Base-by-base conservation (phyloP, 805 yeast species). In the Spathaspora passalidarum region DNA sequence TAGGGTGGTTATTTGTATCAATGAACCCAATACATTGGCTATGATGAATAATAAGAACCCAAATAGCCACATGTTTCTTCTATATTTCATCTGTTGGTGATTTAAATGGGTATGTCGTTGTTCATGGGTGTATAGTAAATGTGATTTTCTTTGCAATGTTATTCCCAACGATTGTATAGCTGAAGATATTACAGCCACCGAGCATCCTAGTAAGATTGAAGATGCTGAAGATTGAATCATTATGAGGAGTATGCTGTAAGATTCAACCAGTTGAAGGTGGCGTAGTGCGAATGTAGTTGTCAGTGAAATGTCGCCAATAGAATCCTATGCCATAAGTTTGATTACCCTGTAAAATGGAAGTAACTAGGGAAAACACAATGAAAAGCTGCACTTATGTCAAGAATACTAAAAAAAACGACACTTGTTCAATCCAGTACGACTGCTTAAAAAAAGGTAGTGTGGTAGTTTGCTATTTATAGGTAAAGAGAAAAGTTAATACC, bases 101-200 rank as follows among this genome's bases (percentile, higher is more conserved):
- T 47, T 37, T n/a, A 36, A 21, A 43, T 49, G 50, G n/a, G 29
- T 8, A 64, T 1, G 69, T 62, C 13, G 71, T 66, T 46, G 63
- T 42, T 40, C 57, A 51, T 29, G 51, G 35, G 43, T 73, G 43
- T 73, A 76, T 34, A 76, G 52, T 18, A 86, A 59, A 56, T 88
- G 91, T 1, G 94, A 81, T 56, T 86, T 84, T 41, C 96, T 70
- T 64, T 89, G 96, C 34, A 88, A 69, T 2, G 94, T 87, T 34
- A 88, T 75, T 0, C 96, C 96, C 16, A 88, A 66, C 1, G 94
- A 82, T 62, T 89, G 96, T 29, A 84, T 74, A 1, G 89, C 89
- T 2, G 91, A 81, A 6, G 95, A 85, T 9, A 83, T 53, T 9
- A 88, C 75, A 10, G 92, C 95, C 8, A 84, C 88, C 3, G 73